These are phyloP conservation scores for Tylopilus balloui DNA, from an alignment of 768 basidiomycete species.

Conservation along the genomic window DNA sequence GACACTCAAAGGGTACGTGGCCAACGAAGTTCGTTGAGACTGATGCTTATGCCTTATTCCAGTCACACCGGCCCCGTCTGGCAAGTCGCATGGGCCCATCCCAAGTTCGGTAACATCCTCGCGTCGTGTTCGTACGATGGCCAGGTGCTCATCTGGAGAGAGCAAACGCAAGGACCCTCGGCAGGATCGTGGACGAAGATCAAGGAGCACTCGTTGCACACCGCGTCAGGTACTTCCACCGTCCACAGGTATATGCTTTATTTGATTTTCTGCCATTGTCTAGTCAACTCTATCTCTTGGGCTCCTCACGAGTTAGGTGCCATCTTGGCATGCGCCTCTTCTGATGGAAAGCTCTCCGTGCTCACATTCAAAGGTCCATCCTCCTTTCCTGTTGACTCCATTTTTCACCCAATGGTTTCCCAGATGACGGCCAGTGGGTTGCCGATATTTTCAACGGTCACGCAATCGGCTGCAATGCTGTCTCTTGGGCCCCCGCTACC, in stretches of 20 bases:
- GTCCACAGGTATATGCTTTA: neutral
- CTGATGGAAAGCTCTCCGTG: slow-evolving; percentile 95
- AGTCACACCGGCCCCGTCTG: slow-evolving; percentile 98
- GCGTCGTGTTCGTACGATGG: slow-evolving; percentile 99
- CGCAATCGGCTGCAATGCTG: slow-evolving; percentile 93
- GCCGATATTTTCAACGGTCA: slow-evolving; percentile 95
- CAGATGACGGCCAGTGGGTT: slow-evolving; percentile 96
- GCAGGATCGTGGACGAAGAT: slow-evolving; percentile 83
- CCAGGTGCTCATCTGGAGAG: slow-evolving; percentile 98
- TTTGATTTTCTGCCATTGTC: neutral
- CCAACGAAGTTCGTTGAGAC: neutral
- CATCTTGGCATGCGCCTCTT: slow-evolving; percentile 93
- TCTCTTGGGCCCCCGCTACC: slow-evolving; percentile 95
- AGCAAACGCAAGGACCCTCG: slow-evolving; percentile 53
- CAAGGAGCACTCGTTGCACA: slow-evolving; percentile 92
- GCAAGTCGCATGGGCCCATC: slow-evolving; percentile 98
- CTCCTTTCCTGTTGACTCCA: neutral
- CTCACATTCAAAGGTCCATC: slow-evolving; percentile 92
- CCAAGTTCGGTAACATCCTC: slow-evolving; percentile 93
- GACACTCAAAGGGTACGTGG: slow-evolving; percentile 72
- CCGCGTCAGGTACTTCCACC: slow-evolving; percentile 74
- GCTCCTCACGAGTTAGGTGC: slow-evolving; percentile 98
- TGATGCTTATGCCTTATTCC: neutral
- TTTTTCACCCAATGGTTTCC: neutral
- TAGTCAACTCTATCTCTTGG: slow-evolving; percentile 98